A percentile compares a stretch with the other conserved stretches of the same genome.
phyloP scores from a whole-genome alignment of 345 rosid species.

The Schrenkiella parvula region DNA sequence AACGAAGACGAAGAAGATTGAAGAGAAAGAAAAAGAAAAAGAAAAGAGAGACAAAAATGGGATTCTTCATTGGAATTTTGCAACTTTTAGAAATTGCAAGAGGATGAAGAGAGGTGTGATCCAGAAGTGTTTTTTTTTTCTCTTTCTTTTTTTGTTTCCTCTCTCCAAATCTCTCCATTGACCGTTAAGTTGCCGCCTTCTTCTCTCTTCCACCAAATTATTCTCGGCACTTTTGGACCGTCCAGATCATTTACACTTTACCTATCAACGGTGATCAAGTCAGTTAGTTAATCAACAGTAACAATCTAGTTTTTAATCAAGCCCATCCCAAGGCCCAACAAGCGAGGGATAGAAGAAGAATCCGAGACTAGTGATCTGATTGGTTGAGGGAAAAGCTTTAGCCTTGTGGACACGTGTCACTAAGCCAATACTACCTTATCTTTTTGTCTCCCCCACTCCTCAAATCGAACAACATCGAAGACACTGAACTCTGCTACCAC shows the following conservation, averaged over 20 bases:
- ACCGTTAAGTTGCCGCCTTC: slow-evolving; percentile 47
- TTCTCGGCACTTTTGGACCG: neutral
- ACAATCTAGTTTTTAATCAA: neutral
- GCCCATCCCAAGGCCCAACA: slow-evolving; percentile 28
- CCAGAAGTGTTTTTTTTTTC: neutral
- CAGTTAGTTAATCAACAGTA: neutral
- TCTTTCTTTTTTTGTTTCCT: neutral
- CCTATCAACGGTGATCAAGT: slow-evolving; percentile 5
- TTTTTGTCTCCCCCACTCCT: slow-evolving; percentile 13
- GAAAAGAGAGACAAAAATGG: slow-evolving; percentile 26
- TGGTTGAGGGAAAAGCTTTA: slow-evolving; percentile 38
- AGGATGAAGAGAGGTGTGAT: slow-evolving; percentile 30
- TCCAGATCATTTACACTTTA: slow-evolving; percentile 1
- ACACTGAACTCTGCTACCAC: slow-evolving; percentile 6
- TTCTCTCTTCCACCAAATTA: slow-evolving; percentile 32
- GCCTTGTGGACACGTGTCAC: slow-evolving; percentile 17
- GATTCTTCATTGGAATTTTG: slow-evolving; percentile 30
- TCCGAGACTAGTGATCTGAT: slow-evolving; percentile 47
- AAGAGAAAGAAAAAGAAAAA: slow-evolving; percentile 3
- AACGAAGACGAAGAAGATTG: slow-evolving; percentile 4
- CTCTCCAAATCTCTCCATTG: slow-evolving; percentile 6
- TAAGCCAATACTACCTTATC: slow-evolving; percentile 22
- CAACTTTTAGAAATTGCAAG: slow-evolving; percentile 11
- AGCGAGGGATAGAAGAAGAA: slow-evolving; percentile 26
- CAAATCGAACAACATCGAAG: neutral